A percentile compares a stretch with the other conserved stretches of the same genome.
These are phyloP conservation scores for Botrytis elliptica DNA, from an alignment of 2,329 filamentous ascomycete species.

Conservation along the genomic window DNA sequence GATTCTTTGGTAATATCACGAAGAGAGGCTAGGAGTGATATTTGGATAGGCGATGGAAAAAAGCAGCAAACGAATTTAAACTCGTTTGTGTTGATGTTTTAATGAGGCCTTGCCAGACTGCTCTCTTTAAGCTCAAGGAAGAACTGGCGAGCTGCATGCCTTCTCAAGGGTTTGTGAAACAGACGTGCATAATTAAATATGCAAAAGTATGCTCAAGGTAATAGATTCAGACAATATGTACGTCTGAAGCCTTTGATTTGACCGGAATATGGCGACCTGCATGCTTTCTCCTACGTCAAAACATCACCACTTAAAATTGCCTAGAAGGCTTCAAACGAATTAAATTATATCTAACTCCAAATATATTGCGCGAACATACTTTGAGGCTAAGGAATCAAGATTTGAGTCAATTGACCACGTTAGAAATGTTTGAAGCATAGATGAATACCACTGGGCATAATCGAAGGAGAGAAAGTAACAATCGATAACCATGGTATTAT, in stretches of 20 bases:
- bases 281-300: neutral
- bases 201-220: neutral
- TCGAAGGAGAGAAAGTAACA: neutral
- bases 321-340: neutral
- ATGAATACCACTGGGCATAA: neutral
- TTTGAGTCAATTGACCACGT: neutral
- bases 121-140: neutral
- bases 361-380: neutral
- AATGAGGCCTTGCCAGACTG: neutral
- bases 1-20: neutral
- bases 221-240: neutral
- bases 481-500: conserved; percentile 19
- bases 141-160: neutral
- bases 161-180: neutral
- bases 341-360: neutral
- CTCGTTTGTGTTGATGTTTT: neutral
- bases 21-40: neutral
- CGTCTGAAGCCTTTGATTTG: neutral
- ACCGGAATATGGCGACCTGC: neutral
- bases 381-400: neutral
- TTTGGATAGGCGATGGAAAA: neutral
- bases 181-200: neutral
- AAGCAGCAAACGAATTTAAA: neutral
- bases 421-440: neutral
- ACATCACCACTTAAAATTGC: neutral